These are phyloP conservation scores for Blumeria hordei DNA, from an alignment of 2,329 filamentous ascomycete species.

Conservation along the genomic window DNA sequence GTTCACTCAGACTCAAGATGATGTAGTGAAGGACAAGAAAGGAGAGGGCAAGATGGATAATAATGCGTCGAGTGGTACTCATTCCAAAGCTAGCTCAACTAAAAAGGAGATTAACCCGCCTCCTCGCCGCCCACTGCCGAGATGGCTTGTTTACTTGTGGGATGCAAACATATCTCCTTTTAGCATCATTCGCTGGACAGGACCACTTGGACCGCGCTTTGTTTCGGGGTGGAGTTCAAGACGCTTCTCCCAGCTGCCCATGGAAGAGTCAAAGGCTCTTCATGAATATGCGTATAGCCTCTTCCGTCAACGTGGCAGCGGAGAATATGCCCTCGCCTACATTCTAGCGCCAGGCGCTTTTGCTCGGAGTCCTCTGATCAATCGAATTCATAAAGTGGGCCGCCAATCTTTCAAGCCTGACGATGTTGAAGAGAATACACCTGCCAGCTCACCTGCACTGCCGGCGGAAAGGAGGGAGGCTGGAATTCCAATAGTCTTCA, in stretches of 20 bases:
- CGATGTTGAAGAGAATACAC: neutral
- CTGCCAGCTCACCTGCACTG: neutral
- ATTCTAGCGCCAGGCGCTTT: slow-evolving; percentile 85
- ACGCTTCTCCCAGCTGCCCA: slow-evolving; percentile 70
- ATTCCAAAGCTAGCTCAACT: slow-evolving; percentile 18
- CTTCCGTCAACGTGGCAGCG: slow-evolving; percentile 76
- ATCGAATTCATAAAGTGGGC: slow-evolving; percentile 66
- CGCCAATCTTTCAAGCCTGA: slow-evolving; percentile 28
- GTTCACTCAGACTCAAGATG: slow-evolving; percentile 49
- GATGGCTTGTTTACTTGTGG: slow-evolving; percentile 86
- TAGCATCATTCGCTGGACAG: slow-evolving; percentile 65
- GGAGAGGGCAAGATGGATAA: slow-evolving; percentile 12
- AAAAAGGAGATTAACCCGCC: slow-evolving; percentile 14
- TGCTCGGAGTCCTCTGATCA: slow-evolving; percentile 66
- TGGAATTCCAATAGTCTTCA: slow-evolving; percentile 64
- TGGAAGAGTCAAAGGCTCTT: slow-evolving; percentile 55
- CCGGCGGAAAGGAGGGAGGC: slow-evolving; percentile 17
- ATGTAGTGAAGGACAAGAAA: slow-evolving; percentile 14
- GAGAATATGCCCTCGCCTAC: slow-evolving; percentile 82
- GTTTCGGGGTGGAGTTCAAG: slow-evolving; percentile 89
- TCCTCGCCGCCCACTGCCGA: slow-evolving; percentile 35
- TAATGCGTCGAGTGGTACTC: slow-evolving; percentile 29
- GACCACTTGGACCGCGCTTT: slow-evolving; percentile 71
- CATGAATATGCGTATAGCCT: slow-evolving; percentile 90
- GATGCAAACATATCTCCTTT: slow-evolving; percentile 94